Base-by-base conservation (phyloP, 2,329 filamentous ascomycete species). In the Helicocarpus griseus region DNA sequence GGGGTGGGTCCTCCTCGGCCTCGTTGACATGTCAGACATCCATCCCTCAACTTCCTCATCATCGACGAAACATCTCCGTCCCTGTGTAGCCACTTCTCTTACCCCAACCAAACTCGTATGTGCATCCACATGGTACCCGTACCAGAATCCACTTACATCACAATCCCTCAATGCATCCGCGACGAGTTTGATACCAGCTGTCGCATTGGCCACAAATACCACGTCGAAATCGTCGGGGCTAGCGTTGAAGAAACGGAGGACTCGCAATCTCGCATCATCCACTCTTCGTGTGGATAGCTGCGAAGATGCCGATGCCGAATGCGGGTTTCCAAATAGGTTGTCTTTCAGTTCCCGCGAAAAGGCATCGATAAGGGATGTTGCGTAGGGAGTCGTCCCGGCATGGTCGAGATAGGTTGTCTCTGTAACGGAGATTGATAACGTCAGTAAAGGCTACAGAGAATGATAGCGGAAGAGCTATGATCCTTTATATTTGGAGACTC, bases 141-240 rank as follows among this genome's bases (percentile, higher is more conserved):
- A 96, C 66, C 79, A 77, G 61, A 93, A 95, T 0, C 89, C 88
- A n/a, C 72, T 56, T 7, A 60, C 68, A 7, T 82, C 76, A 43
- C 76, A 72, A 53, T 83, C 81, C 50, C 86, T 76, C 60, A 96
- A 78, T 4, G 83, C 82, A 52, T 97, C 93, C 48, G 81, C 77
- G 2, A 95, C 86, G 9, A 96, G 71, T 68, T 96, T 97, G 61
- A 95, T 85, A 5, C 83, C 90, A 2, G 90, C 89, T 0, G 91
- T 97, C 19, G 91, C 87, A 67, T 97, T 97, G 33, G 89, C 83
- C 24, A 94, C 88, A 64, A 97, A 97, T 1, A 96, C 81, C 2
- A 97, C 69, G 60, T 96, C 90, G 59, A 93, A 97, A 1, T 87
- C 76, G 8, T 82, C 77, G 2, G 90, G 87, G 56, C 89, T 82